These are phyloP conservation scores for Nicotiana tabacum DNA, from an alignment of 257 asterid species.

Conservation along the genomic window DNA sequence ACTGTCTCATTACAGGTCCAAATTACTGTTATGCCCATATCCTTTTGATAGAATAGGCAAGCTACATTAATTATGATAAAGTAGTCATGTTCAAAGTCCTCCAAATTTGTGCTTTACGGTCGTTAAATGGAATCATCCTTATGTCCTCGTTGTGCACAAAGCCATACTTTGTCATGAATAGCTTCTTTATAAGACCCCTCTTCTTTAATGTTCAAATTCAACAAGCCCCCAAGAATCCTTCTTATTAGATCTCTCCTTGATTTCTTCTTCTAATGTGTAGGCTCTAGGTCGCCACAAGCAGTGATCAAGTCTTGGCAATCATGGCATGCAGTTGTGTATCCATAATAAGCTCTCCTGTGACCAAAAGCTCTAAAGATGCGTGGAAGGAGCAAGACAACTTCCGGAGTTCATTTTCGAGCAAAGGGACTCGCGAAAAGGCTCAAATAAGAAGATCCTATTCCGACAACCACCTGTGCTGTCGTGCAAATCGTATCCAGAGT, in stretches of 20 bases:
- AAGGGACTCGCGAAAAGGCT: neutral
- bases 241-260: neutral
- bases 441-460: conserved; percentile 22
- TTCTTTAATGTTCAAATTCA: conserved; percentile 13
- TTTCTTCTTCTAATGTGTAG: neutral
- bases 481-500: conserved; percentile 25
- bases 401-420: conserved; percentile 15
- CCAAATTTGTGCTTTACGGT: conserved; percentile 10
- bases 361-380: conserved; percentile 24
- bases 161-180: conserved; percentile 27
- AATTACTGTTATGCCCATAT: conserved; percentile 10
- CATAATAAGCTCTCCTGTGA: conserved; percentile 23
- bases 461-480: conserved; percentile 36
- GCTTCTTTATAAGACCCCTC: conserved; percentile 23
- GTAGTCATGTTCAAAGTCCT: neutral
- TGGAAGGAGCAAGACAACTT: conserved; percentile 26
- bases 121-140: conserved; percentile 30
- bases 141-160: conserved; percentile 47
- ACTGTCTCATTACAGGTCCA: neutral
- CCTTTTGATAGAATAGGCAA: neutral
- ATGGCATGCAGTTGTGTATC: conserved; percentile 46
- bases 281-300: neutral
- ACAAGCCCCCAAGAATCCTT: neutral
- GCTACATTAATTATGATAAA: neutral
- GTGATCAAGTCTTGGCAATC: neutral